Conservation (phyloP, 176 grass and related monocot species). For the Oryza glumipatula region DNA sequence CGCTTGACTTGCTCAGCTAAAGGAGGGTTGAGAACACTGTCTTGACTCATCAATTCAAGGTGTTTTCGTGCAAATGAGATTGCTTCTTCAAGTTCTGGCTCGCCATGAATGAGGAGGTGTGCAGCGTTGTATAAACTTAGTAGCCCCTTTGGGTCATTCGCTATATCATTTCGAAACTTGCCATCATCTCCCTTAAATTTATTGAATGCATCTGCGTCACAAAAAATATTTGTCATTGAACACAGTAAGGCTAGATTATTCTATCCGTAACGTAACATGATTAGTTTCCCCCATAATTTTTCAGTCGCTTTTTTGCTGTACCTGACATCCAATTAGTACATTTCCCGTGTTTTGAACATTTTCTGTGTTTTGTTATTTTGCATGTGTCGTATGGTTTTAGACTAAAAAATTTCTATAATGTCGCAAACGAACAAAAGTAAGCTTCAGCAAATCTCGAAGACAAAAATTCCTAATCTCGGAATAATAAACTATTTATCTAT, state of each 20-base stretch:
- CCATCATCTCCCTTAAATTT: neutral
- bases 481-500: no score
- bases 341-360: no score
- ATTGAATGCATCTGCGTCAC: neutral
- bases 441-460: neutral
- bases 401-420: no score
- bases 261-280: no score
- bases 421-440: neutral
- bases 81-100: neutral
- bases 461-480: no score
- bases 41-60: neutral
- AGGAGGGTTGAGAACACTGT: neutral
- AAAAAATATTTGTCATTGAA: neutral
- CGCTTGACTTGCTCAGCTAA: neutral
- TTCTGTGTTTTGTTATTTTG: no score
- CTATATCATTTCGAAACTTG: neutral
- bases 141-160: neutral
- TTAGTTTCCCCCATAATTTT: no score
- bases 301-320: no score
- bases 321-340: no score
- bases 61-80: neutral
- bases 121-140: neutral
- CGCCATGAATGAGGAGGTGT: neutral
- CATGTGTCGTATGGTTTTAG: no score
- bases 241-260: no score